Percentiles rank a stretch among this genome's conserved stretches.
These are phyloP conservation scores for Wallacemonas sp. DNA, from an alignment of 208 protist species.

Conservation along the genomic window DNA sequence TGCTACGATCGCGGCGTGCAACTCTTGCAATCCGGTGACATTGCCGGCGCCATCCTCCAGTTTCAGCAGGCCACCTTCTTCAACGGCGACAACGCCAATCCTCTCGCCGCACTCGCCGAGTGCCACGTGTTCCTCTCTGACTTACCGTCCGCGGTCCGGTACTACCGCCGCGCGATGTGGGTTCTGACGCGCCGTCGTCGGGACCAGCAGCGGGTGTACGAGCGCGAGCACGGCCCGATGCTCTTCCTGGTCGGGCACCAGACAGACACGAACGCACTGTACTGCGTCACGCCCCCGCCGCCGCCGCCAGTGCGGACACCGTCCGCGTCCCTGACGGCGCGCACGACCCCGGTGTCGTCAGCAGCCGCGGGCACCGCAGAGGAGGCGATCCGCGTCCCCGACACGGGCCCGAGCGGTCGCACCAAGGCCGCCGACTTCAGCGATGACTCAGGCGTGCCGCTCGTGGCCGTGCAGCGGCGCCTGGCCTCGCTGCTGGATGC, in stretches of 20 bases:
- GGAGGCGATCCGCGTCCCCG: conserved; percentile 1
- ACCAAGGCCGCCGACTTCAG: conserved; percentile 17
- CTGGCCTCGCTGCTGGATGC: conserved; percentile 82
- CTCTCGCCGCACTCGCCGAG: conserved; percentile 76
- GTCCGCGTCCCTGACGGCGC: too few species aligned
- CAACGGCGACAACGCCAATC: conserved; percentile 62
- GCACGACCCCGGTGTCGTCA: neutral
- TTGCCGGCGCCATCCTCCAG: conserved; percentile 58
- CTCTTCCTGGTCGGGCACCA: conserved; percentile 7
- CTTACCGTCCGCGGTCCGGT: conserved; percentile 77
- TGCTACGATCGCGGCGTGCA: conserved; percentile 58
- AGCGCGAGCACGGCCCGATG: conserved; percentile 22
- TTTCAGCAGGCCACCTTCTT: conserved; percentile 83
- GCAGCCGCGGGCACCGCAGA: too few species aligned
- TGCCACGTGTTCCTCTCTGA: conserved; percentile 85
- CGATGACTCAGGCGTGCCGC: conserved; percentile 20
- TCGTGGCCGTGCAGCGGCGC: conserved; percentile 45
- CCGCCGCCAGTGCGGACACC: too few species aligned
- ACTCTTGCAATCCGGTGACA: conserved; percentile 42
- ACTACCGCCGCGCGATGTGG: conserved; percentile 83
- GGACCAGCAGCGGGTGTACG: conserved; percentile 20
- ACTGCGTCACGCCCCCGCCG: neutral
- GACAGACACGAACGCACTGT: neutral
- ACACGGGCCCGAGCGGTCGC: neutral
- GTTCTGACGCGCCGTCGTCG: conserved; percentile 31